These are phyloP conservation scores for Pseudogymnoascus sp. DNA, from an alignment of 2,329 filamentous ascomycete species.

Conservation along the genomic window DNA sequence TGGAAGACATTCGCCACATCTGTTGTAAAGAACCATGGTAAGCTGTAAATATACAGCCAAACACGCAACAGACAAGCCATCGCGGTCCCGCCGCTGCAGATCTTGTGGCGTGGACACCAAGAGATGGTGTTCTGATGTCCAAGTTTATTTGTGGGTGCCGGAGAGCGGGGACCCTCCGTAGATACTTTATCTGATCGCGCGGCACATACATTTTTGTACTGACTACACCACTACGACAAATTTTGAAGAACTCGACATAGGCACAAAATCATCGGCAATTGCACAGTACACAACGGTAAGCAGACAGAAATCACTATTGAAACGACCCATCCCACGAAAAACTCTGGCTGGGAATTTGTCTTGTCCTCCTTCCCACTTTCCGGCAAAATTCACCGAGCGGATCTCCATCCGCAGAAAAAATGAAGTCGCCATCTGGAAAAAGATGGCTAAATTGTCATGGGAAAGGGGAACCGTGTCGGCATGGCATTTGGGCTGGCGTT, in stretches of 20 bases:
- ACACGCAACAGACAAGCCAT: neutral
- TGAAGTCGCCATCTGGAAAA: neutral
- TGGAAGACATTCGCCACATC: conserved; percentile 1
- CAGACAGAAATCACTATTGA: neutral
- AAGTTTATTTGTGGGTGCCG: neutral
- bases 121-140: neutral
- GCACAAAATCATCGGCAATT: neutral
- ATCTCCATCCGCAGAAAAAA: neutral
- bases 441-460: neutral
- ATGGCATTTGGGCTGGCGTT: neutral
- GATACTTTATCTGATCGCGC: neutral
- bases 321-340: neutral
- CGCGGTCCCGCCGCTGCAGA: neutral
- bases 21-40: neutral
- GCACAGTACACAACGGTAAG: neutral
- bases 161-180: neutral
- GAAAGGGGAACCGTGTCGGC: neutral
- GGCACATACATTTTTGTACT: neutral
- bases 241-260: neutral
- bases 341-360: neutral
- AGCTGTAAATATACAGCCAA: neutral
- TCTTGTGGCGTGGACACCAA: neutral
- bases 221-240: neutral
- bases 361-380: neutral
- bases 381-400: neutral